A percentile compares a stretch with the other conserved stretches of the same genome.
These are phyloP conservation scores for Chalaropsis ovoidea DNA, from an alignment of 2,329 filamentous ascomycete species.

Conservation along the genomic window DNA sequence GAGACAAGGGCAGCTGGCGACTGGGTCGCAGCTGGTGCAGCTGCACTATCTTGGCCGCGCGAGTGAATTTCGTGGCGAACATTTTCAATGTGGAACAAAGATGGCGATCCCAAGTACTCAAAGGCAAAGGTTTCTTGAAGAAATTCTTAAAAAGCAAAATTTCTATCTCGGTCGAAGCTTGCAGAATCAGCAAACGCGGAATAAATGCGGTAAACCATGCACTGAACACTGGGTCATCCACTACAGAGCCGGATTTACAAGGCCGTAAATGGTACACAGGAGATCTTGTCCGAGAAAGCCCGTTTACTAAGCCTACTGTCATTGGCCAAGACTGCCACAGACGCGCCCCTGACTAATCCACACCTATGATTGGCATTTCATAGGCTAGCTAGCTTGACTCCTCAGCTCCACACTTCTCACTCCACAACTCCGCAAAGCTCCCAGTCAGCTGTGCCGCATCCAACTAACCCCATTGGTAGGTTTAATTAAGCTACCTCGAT, in stretches of 20 bases:
- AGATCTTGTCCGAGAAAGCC: slow-evolving; percentile 22
- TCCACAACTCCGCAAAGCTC: slow-evolving; percentile 8
- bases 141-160: slow-evolving; percentile 13
- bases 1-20: slow-evolving; percentile 36
- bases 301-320: slow-evolving; percentile 10
- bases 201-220: slow-evolving; percentile 10
- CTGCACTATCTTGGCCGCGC: slow-evolving; percentile 38
- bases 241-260: not conserved
- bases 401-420: slow-evolving; percentile 15
- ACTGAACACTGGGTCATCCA: not conserved
- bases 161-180: slow-evolving; percentile 19
- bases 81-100: slow-evolving; percentile 29
- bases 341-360: slow-evolving; percentile 21
- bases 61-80: slow-evolving; percentile 38
- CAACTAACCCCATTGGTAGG: slow-evolving; percentile 18
- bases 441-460: slow-evolving; percentile 9
- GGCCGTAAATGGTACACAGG: slow-evolving; percentile 15
- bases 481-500: not conserved
- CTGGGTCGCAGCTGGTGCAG: slow-evolving; percentile 34
- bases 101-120: not conserved
- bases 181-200: slow-evolving; percentile 19
- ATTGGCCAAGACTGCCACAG: slow-evolving; percentile 22
- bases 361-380: slow-evolving; percentile 22
- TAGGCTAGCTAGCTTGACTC: slow-evolving; percentile 9
- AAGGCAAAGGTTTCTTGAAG: slow-evolving; percentile 2